Conservation (phyloP, 257 asterid genomes). For the Rhazya stricta region DNA sequence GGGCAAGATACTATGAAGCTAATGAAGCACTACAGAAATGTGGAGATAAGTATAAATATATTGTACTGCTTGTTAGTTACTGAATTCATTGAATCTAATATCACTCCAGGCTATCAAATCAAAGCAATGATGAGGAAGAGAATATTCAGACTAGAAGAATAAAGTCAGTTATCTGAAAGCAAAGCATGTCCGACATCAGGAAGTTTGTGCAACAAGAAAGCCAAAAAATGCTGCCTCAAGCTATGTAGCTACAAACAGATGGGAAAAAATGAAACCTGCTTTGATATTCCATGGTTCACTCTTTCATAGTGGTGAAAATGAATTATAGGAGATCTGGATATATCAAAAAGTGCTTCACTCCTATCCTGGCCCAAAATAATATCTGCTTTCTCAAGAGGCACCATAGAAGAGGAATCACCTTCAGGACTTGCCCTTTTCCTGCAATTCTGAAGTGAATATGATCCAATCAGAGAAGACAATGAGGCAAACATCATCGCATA, state of each 20-base stretch:
- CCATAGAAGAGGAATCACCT: slow-evolving; percentile 29
- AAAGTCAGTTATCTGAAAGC: not conserved
- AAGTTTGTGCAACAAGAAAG: not conserved
- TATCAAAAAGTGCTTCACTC: slow-evolving; percentile 41
- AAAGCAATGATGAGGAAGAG: not conserved
- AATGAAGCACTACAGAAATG: not conserved
- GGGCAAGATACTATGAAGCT: not conserved
- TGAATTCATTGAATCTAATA: not conserved
- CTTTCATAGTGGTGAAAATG: slow-evolving; percentile 68
- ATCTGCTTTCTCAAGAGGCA: slow-evolving; percentile 35
- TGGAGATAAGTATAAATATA: not conserved
- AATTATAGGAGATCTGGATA: slow-evolving; percentile 48
- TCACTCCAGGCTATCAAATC: not conserved
- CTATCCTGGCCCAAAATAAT: slow-evolving; percentile 40
- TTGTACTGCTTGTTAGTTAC: not conserved
- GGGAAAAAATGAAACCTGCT: slow-evolving; percentile 41
- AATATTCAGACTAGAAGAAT: not conserved
- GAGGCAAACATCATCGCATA: slow-evolving; percentile 7
- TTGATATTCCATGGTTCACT: slow-evolving; percentile 51
- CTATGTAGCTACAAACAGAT: slow-evolving; percentile 14
- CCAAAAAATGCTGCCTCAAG: not conserved
- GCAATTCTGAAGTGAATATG: slow-evolving; percentile 53
- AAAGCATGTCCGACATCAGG: not conserved
- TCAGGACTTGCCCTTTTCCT: slow-evolving; percentile 38
- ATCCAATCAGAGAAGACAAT: slow-evolving; percentile 14